Evolutionary conservation across 441 rosid genomes (phyloP), one percentile per base, ranked within the genome.

Genomic region (Euphorbia schlechtendalii): DNA sequence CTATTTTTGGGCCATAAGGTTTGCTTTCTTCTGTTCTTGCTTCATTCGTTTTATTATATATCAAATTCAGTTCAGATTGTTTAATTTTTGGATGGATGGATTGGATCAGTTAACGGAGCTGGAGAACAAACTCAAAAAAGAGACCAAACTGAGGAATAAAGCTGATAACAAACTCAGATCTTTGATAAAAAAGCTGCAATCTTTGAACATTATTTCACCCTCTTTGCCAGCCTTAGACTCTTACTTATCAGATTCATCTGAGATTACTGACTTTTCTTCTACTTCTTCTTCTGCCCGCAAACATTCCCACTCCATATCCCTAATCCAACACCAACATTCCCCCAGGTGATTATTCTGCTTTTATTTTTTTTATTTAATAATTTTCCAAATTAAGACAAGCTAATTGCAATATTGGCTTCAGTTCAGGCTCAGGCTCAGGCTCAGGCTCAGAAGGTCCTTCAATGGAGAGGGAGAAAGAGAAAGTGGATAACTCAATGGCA

Each of bases 91-190:
- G 7, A 32, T 14, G 20, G 70, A 59, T 56, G 70, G 25, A 59
- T 2, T 32, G 36, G 30, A 65, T 32, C 69, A 92, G 98, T 41
- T 92, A 64, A 65, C 70, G 49, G 92, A 85, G 69, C 72, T 92
- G 21, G 94, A 92, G 79, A 66, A 71, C 15, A 72, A 73, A 68
- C 73, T 92, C 13, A 83, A 65, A 74, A 85, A 88, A 72, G 98
- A 92, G 82, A 81, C 71, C 60, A 77, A 77, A 71, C 21, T 82
- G 51, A 84, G 81, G 76, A 65, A 76, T 54, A 87, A 78, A 74
- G 86, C 96, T 20, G 96, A 86, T 63, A 86, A 78, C 68, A 86
- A 83, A 72, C 84, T 87, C 0, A 76, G 76, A 15, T 61, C 71
- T 66, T 69, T 89, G 68, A 76, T 59, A 74, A 86, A 78, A 66